Percentiles rank a stretch among this genome's conserved stretches.
Conservation (phyloP, 371 early-diverging fungal species). For the Capniomyces stellatus region DNA sequence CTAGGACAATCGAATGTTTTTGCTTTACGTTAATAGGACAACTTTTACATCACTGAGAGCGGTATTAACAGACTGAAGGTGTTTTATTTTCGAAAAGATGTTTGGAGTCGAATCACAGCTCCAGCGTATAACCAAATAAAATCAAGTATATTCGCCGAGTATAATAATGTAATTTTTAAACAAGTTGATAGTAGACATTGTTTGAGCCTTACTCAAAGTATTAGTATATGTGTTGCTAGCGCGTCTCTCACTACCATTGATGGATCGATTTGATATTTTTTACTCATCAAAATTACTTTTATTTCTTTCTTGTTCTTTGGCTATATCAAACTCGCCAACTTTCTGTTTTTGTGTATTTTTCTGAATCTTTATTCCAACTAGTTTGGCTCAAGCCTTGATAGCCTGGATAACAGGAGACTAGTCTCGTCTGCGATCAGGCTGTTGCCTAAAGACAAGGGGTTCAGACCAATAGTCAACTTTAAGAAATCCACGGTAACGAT, state of each 20-base stretch:
- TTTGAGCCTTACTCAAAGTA: not conserved
- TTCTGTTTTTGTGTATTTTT: too few species aligned
- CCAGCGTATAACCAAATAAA: conserved; percentile 24
- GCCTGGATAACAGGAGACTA: too few species aligned
- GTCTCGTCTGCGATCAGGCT: conserved; percentile 37
- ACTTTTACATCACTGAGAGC: conserved; percentile 59
- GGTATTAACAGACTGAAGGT: conserved; percentile 30
- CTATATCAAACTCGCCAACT: too few species aligned
- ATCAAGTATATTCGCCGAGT: conserved; percentile 9
- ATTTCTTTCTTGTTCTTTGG: not conserved
- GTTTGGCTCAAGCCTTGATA: too few species aligned
- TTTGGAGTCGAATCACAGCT: conserved; percentile 38
- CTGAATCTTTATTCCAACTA: too few species aligned
- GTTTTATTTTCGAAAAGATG: conserved; percentile 58
- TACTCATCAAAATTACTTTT: not conserved
- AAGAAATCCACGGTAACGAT: conserved; percentile 7
- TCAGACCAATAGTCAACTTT: conserved; percentile 50
- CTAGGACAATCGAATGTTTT: too few species aligned
- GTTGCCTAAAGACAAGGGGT: conserved; percentile 44
- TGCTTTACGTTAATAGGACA: not conserved
- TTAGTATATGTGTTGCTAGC: not conserved
- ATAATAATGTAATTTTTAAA: conserved; percentile 8
- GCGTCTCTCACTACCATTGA: not conserved
- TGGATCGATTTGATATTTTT: not conserved
- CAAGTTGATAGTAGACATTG: too few species aligned